These are phyloP conservation scores for Solanum bulbocastanum DNA, from an alignment of 257 asterid species.

Conservation along the genomic window DNA sequence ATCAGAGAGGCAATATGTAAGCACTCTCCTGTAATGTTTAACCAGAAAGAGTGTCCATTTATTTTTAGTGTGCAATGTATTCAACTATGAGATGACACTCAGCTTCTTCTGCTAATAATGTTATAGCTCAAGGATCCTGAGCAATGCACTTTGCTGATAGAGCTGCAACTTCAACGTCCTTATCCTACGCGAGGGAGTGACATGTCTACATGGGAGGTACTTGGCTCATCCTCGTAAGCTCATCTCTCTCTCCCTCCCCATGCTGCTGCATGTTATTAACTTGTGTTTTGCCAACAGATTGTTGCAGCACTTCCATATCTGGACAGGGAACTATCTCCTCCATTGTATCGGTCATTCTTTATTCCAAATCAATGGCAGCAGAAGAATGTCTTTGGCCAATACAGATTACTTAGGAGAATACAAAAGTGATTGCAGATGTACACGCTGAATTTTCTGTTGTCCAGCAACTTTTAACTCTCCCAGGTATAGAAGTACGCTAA, in stretches of 20 bases:
- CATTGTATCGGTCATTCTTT: constrained; percentile 77
- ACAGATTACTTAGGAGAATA: constrained; percentile 70
- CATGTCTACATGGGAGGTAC: constrained; percentile 88
- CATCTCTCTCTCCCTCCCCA: constrained; percentile 5
- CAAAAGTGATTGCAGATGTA: constrained; percentile 26
- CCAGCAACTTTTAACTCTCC: not conserved
- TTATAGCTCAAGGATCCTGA: constrained; percentile 65
- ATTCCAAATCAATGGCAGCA: constrained; percentile 81
- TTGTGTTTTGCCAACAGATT: constrained; percentile 25
- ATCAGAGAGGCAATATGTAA: constrained; percentile 87
- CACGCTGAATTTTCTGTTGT: not conserved
- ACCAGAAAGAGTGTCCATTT: not conserved
- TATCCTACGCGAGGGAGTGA: constrained; percentile 74
- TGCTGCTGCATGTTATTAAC: not conserved
- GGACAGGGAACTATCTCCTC: constrained; percentile 89
- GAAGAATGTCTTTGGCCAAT: constrained; percentile 77
- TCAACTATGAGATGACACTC: not conserved
- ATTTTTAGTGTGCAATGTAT: not conserved
- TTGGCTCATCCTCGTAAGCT: not conserved
- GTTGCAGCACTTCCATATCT: constrained; percentile 89
- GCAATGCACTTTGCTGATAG: constrained; percentile 76
- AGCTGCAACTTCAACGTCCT: constrained; percentile 80
- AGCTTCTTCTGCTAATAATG: not conserved
- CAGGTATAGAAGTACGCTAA: not conserved
- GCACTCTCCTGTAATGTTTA: constrained; percentile 1